phyloP scores from a whole-genome alignment of 164 flowering plant genomes.

The Macadamia tetraphylla region DNA sequence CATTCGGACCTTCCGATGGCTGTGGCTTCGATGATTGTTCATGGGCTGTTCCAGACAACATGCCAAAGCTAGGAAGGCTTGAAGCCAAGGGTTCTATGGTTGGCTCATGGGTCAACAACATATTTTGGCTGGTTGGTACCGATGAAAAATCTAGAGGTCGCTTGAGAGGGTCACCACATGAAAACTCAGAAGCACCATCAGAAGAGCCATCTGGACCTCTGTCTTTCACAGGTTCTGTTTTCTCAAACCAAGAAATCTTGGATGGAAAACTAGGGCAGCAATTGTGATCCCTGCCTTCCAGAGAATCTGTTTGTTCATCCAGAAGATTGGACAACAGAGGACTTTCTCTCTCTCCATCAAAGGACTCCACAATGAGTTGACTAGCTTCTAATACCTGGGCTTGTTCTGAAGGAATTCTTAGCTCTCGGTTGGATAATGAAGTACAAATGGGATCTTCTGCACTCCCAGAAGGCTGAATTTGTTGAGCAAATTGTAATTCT shows the following conservation, averaged over 20 bases:
- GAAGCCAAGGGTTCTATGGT: slow-evolving; percentile 14
- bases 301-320: slow-evolving; percentile 3
- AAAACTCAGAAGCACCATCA: slow-evolving; percentile 14
- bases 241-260: too few relatives aligned
- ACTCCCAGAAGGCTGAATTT: neutral
- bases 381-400: slow-evolving; percentile 5
- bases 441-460: slow-evolving; percentile 1
- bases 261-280: too few relatives aligned
- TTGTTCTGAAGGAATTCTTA: slow-evolving; percentile 4
- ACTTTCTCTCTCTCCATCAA: slow-evolving; percentile 10
- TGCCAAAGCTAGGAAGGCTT: slow-evolving; percentile 16
- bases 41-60: slow-evolving; percentile 18
- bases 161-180: slow-evolving; percentile 9
- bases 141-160: slow-evolving; percentile 10
- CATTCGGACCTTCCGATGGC: slow-evolving; percentile 8
- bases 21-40: slow-evolving; percentile 5
- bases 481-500: slow-evolving; percentile 9
- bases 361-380: slow-evolving; percentile 1
- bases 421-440: slow-evolving; percentile 5
- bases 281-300: slow-evolving; percentile 3
- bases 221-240: slow-evolving; percentile 1
- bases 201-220: slow-evolving; percentile 13
- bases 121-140: slow-evolving; percentile 13
- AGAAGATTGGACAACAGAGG: slow-evolving; percentile 2
- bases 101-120: slow-evolving; percentile 15